phyloP scores from a whole-genome alignment of 2,329 filamentous ascomycete genomes.

The Lachnellula suecica region DNA sequence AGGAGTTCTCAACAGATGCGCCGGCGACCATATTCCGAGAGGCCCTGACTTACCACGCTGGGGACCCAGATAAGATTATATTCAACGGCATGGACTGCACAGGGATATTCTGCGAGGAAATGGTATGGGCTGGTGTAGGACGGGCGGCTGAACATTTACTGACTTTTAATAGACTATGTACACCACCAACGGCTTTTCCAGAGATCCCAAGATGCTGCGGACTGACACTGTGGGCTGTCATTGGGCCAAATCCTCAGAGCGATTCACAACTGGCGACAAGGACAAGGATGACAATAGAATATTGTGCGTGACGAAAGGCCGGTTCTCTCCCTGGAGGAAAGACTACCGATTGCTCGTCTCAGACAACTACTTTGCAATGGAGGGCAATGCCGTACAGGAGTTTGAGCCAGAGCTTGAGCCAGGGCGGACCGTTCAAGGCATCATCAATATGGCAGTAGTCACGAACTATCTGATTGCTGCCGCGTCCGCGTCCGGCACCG shows the following conservation, averaged over 20 bases:
- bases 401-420: slow-evolving; percentile 77
- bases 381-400: slow-evolving; percentile 51
- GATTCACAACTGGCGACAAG: slow-evolving; percentile 69
- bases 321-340: slow-evolving; percentile 67
- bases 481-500: slow-evolving; percentile 73
- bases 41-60: slow-evolving; percentile 76
- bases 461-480: slow-evolving; percentile 88
- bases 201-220: slow-evolving; percentile 62
- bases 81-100: slow-evolving; percentile 75
- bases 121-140: slow-evolving; percentile 32
- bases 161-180: slow-evolving; percentile 52
- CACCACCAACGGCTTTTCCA: slow-evolving; percentile 82
- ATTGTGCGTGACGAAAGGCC: slow-evolving; percentile 76
- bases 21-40: slow-evolving; percentile 53
- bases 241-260: slow-evolving; percentile 78
- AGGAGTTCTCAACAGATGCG: slow-evolving; percentile 64
- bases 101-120: slow-evolving; percentile 61
- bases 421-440: slow-evolving; percentile 71
- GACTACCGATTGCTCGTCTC: slow-evolving; percentile 80
- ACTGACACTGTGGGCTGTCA: slow-evolving; percentile 73
- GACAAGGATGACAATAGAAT: slow-evolving; percentile 69
- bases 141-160: slow-evolving; percentile 4
- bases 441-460: slow-evolving; percentile 78
- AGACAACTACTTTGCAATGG: slow-evolving; percentile 75
- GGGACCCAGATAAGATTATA: slow-evolving; percentile 80